Conservation (phyloP, 208 protist genomes). For the Leishmania tarentolae region DNA sequence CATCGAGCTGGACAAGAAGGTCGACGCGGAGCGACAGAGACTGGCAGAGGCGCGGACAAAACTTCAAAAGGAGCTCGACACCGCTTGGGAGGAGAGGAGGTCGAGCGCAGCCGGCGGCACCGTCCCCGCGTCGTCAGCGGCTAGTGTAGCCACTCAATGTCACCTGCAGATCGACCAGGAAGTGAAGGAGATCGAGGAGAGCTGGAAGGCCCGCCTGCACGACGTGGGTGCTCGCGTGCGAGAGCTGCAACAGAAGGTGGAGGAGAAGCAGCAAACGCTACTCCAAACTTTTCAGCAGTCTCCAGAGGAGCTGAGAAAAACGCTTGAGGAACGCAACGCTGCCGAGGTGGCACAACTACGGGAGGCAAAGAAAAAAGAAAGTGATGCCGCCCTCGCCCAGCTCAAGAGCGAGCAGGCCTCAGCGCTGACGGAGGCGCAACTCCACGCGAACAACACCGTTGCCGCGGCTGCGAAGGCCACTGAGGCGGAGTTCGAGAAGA, state of each 20-base stretch:
- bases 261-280: conserved; percentile 31
- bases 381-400: conserved; percentile 17
- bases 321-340: conserved; percentile 29
- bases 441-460: conserved; percentile 9
- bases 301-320: conserved; percentile 28
- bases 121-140: neutral
- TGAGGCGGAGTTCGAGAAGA: conserved; percentile 13
- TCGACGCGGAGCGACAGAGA: conserved; percentile 27
- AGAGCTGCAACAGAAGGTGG: conserved; percentile 27
- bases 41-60: conserved; percentile 19
- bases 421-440: conserved; percentile 20
- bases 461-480: conserved; percentile 16
- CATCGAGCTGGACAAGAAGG: conserved; percentile 43
- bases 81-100: conserved; percentile 27
- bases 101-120: neutral
- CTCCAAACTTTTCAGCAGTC: conserved; percentile 14
- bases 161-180: conserved; percentile 22
- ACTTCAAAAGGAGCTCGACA: conserved; percentile 32
- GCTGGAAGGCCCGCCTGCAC: conserved; percentile 28
- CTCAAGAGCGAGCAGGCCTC: conserved; percentile 25
- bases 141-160: conserved; percentile 12
- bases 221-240: conserved; percentile 29
- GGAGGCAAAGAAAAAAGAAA: conserved; percentile 20
- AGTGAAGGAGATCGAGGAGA: conserved; percentile 43
- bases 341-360: conserved; percentile 31